Percentiles rank a stretch among this genome's conserved stretches.
phyloP scores from a whole-genome alignment of 768 basidiomycete genomes.

The Amanita exitialis region DNA sequence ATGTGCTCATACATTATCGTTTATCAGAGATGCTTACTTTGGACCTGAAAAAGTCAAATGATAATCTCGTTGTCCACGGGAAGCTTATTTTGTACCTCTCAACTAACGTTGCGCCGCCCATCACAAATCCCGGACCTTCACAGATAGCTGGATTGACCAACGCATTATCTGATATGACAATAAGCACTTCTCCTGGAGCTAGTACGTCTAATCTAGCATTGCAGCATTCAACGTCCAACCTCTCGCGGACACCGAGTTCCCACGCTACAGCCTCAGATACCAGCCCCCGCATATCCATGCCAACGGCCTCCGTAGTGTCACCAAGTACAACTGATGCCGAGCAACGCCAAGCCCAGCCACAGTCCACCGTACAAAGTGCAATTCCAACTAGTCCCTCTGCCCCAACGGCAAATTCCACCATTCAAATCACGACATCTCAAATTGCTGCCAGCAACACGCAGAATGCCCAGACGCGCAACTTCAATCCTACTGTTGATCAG shows the following conservation, averaged over 20 bases:
- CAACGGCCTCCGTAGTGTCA: constrained; percentile 15
- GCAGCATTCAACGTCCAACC: constrained; percentile 27
- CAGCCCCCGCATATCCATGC: constrained; percentile 17
- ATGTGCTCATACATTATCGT: constrained; percentile 7
- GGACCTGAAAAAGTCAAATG: constrained; percentile 98
- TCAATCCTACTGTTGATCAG: constrained; percentile 93
- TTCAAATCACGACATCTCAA: constrained; percentile 8
- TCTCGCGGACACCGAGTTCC: constrained; percentile 61
- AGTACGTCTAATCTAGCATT: constrained; percentile 43
- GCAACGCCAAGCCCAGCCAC: constrained; percentile 13
- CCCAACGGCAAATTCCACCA: neutral
- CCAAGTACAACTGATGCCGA: constrained; percentile 16
- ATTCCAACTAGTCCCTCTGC: constrained; percentile 13
- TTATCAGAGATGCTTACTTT: constrained; percentile 86
- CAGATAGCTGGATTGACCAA: constrained; percentile 50
- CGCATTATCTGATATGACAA: constrained; percentile 50
- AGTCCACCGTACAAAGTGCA: neutral
- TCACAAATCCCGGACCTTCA: constrained; percentile 75
- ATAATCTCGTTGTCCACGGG: constrained; percentile 95
- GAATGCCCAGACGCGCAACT: constrained; percentile 60
- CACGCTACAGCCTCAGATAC: constrained; percentile 47
- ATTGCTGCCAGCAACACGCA: constrained; percentile 20
- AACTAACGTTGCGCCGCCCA: constrained; percentile 80
- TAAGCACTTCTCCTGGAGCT: constrained; percentile 50
- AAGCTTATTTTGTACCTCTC: constrained; percentile 96